A percentile compares a stretch with the other conserved stretches of the same genome.
Evolutionary conservation across 345 rosid species (phyloP).

Genomic region (Aethionema arabicum): DNA sequence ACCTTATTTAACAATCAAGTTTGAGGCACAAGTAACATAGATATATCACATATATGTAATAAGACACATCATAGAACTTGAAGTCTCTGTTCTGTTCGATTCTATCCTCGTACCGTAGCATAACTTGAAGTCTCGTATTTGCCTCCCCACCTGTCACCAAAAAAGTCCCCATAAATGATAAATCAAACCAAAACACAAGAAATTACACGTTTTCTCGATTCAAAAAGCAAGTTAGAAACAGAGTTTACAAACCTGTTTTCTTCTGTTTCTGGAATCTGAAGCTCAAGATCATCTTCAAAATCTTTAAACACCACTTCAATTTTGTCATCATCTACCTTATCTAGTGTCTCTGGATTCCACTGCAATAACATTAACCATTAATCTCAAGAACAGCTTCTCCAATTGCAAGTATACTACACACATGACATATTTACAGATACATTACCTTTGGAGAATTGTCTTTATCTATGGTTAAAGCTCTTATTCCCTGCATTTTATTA

Average conservation of each 20-base stretch:
- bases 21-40: no score
- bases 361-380: slow-evolving; percentile 34
- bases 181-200: neutral
- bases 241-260: slow-evolving; percentile 50
- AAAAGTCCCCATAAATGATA: slow-evolving; percentile 15
- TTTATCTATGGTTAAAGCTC: slow-evolving; percentile 88
- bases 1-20: no score
- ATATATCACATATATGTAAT: no score
- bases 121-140: slow-evolving; percentile 61
- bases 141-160: slow-evolving; percentile 67
- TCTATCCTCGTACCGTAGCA: slow-evolving; percentile 36
- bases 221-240: no score
- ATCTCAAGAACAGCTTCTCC: neutral
- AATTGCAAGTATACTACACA: slow-evolving; percentile 1
- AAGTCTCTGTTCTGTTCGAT: slow-evolving; percentile 21
- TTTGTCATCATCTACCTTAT: slow-evolving; percentile 56
- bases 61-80: no score
- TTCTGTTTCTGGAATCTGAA: slow-evolving; percentile 67
- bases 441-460: slow-evolving; percentile 90
- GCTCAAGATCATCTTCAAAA: slow-evolving; percentile 61
- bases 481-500: slow-evolving; percentile 59
- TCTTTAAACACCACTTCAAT: slow-evolving; percentile 60
- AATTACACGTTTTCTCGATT: neutral
- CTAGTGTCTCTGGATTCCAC: slow-evolving; percentile 76
- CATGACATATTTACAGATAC: neutral